These are phyloP conservation scores for Neostapfia colusana DNA, from an alignment of 176 grass and related monocot species.

Conservation along the genomic window DNA sequence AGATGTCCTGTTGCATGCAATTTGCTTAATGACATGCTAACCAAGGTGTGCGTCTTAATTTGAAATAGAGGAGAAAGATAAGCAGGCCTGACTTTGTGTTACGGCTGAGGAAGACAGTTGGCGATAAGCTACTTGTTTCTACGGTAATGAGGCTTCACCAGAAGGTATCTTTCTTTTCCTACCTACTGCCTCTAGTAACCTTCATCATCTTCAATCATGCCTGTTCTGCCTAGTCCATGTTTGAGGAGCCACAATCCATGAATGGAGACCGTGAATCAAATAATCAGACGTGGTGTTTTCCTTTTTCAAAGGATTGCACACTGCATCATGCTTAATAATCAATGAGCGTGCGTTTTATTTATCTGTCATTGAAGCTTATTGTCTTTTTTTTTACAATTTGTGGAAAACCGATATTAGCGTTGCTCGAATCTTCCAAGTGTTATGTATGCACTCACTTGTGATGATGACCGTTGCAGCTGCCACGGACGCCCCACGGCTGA, in stretches of 20 bases:
- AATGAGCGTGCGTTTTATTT: neutral
- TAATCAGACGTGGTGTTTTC: neutral
- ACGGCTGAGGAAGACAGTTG: slow-evolving; percentile 57
- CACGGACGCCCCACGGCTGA: neutral
- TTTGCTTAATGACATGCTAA: slow-evolving; percentile 31
- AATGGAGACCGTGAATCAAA: neutral
- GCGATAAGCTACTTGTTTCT: slow-evolving; percentile 72
- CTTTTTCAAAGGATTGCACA: neutral
- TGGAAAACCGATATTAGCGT: neutral
- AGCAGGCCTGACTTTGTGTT: slow-evolving; percentile 63
- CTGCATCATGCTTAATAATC: neutral
- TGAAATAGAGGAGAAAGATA: slow-evolving; percentile 64
- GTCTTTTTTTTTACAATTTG: too few relatives aligned
- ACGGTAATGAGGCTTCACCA: slow-evolving; percentile 66
- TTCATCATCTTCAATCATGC: neutral
- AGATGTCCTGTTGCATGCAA: neutral
- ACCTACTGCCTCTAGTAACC: neutral
- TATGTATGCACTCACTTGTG: neutral
- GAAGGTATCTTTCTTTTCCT: slow-evolving; percentile 44
- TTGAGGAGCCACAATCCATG: neutral
- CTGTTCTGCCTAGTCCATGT: neutral
- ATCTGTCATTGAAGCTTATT: neutral
- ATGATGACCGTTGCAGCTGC: slow-evolving; percentile 17
- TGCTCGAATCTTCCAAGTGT: neutral
- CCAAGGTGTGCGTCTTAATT: slow-evolving; percentile 16